Base-by-base conservation (phyloP, 2,329 filamentous ascomycete species). In the Chrysoporthe puriensis region DNA sequence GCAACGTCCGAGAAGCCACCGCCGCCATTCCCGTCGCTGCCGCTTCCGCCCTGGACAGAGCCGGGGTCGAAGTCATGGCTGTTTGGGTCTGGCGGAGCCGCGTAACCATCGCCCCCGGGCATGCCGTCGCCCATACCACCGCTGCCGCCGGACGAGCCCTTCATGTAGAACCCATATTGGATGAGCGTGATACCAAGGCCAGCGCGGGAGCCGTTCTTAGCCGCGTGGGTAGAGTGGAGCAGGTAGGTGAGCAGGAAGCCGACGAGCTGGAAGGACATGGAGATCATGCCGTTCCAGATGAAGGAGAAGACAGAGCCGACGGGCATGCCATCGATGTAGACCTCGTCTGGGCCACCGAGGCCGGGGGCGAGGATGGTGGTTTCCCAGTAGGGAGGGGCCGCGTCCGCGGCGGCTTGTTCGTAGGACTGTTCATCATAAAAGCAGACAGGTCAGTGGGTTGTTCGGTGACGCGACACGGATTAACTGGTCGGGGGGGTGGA, bases 161-260 rank as follows among this genome's bases (percentile, higher is more conserved):
- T 96, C 92, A 98, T 96, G 73, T 93, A 94, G 79, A 99, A 98
- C 43, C 96, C 96, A 76, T 96, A 98, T 78, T 98, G 95, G 60
- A 99, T 94, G 13, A 99, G 86, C 0, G 94, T 97, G 73, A 99
- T 93, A 70, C 96, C 96, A 62, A 99, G 90, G 64, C 96, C 96
- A 63, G 95, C 94, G 75, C 93, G 91, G 58, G 94, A 97, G 62
- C 96, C 96, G 77, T 99, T 97, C 82, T 99, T 99, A 74, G 96
- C 96, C 4, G 96, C 96, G 79, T 99, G 96, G 8, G 95, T 97
- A 42, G 96, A 98, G 84, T 99, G 96, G 3, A 99, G 87, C 67
- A 99, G 92, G 78, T 99, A 99, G 40, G 96, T 98, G 74, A 99
- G 91, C 42, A 99, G 88, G 85, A 99, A 99, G 64, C 96, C 96